A percentile compares a stretch with the other conserved stretches of the same genome.
Conservation (phyloP, 2,329 filamentous ascomycete species). For the Magnaporthiopsis poae region DNA sequence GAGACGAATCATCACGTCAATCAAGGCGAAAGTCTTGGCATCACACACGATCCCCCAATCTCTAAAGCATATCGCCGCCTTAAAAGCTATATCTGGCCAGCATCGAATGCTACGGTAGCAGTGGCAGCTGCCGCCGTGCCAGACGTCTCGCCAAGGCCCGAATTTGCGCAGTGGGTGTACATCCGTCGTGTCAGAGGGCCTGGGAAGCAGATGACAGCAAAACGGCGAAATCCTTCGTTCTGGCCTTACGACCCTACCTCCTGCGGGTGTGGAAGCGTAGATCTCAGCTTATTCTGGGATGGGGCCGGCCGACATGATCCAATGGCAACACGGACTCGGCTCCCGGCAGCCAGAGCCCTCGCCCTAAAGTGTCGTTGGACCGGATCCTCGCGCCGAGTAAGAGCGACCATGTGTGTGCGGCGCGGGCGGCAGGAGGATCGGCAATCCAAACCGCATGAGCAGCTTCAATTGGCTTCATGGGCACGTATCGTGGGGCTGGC, state of each 20-base stretch:
- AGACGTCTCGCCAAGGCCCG: not conserved
- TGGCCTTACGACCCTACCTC: too few relatives aligned
- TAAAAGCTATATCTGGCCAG: too few relatives aligned
- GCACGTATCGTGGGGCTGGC: too few relatives aligned
- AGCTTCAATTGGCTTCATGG: not conserved
- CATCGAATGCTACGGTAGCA: not conserved
- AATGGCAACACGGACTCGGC: not conserved
- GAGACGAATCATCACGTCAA: not conserved
- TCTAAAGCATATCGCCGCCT: not conserved
- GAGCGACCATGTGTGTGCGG: not conserved
- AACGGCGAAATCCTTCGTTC: too few relatives aligned
- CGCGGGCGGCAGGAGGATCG: not conserved
- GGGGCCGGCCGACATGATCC: not conserved
- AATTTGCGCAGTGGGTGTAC: not conserved
- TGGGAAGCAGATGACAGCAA: not conserved
- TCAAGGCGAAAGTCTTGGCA: not conserved
- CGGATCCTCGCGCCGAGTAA: not conserved
- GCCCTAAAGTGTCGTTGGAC: not conserved
- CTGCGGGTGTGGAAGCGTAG: too few relatives aligned
- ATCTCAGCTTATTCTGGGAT: not conserved
- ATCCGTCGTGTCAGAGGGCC: too few relatives aligned
- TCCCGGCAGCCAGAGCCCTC: not conserved
- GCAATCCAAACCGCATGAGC: not conserved
- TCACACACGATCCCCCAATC: too few relatives aligned
- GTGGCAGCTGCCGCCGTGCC: not conserved